Conservation (phyloP, 1,284 basidiomycete species). For the Neonothopanus nambi region DNA sequence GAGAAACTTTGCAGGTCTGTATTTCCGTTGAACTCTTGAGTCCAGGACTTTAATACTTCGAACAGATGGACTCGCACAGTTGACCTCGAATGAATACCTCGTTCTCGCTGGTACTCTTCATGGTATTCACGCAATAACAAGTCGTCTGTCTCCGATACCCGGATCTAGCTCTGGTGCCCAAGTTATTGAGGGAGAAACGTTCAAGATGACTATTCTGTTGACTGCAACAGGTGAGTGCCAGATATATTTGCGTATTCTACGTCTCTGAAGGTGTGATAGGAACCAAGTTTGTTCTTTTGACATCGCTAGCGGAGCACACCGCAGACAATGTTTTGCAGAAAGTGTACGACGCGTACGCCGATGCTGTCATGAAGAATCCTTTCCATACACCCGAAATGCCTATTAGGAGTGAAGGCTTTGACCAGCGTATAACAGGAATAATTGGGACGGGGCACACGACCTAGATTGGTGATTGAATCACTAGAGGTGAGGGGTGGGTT, state of each 20-base stretch:
- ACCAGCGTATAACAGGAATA: constrained; percentile 64
- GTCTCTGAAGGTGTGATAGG: constrained; percentile 48
- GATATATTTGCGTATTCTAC: constrained; percentile 24
- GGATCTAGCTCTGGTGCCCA: constrained; percentile 86
- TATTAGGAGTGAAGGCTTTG: constrained; percentile 90
- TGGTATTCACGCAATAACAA: constrained; percentile 97
- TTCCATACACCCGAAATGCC: constrained; percentile 99
- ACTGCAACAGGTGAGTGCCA: constrained; percentile 81
- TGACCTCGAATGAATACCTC: constrained; percentile 96
- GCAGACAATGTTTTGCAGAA: constrained; percentile 77
- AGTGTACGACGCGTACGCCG: constrained; percentile 89
- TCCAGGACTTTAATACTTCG: constrained; percentile 15
- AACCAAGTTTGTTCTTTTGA: constrained; percentile 95
- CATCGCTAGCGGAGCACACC: constrained; percentile 72
- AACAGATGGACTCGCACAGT: constrained; percentile 80
- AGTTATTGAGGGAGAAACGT: constrained; percentile 91
- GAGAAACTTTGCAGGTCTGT: constrained; percentile 82
- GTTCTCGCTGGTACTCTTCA: constrained; percentile 97
- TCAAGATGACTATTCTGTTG: constrained; percentile 87
- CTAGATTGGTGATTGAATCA: too few relatives aligned
- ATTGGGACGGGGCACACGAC: constrained; percentile 49
- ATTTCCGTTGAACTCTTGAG: not conserved
- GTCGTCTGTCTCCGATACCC: constrained; percentile 78
- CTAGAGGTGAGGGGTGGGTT: too few relatives aligned
- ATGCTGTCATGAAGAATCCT: constrained; percentile 98